Conservation (phyloP, 2,329 filamentous ascomycete genomes). For the Xylaria sp. region DNA sequence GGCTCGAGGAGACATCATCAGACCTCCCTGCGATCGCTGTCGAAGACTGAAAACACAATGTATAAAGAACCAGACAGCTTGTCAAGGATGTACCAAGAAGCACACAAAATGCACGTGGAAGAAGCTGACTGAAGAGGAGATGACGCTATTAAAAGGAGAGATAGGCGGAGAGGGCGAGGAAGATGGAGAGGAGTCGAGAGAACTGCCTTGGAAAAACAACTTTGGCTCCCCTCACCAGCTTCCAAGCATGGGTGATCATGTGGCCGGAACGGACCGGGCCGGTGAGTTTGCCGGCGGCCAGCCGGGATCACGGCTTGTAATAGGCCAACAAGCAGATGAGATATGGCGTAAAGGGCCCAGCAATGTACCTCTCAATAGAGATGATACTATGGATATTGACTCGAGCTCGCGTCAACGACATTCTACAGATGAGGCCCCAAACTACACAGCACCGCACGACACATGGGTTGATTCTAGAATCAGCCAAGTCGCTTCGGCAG, state of each 20-base stretch:
- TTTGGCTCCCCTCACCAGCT: constrained; percentile 42
- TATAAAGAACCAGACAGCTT: constrained; percentile 86
- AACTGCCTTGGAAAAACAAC: constrained; percentile 36
- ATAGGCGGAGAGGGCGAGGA: constrained; percentile 46
- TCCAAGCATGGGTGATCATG: constrained; percentile 39
- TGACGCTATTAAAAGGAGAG: constrained; percentile 52
- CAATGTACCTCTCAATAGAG: constrained; percentile 35
- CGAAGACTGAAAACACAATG: constrained; percentile 83
- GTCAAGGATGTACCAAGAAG: constrained; percentile 88
- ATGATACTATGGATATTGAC: constrained; percentile 50
- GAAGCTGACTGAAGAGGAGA: constrained; percentile 79
- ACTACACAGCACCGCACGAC: constrained; percentile 25
- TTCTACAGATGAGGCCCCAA: constrained; percentile 39
- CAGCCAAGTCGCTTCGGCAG: constrained; percentile 53
- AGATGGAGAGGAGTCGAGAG: constrained; percentile 46
- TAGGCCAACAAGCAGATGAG: constrained; percentile 47
- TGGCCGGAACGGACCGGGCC: constrained; percentile 41
- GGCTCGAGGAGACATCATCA: constrained; percentile 76
- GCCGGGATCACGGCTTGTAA: constrained; percentile 43
- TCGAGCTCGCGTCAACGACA: constrained; percentile 42
- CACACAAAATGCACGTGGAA: constrained; percentile 91
- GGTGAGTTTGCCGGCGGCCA: constrained; percentile 42
- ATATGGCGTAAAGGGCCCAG: constrained; percentile 49
- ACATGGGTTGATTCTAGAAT: constrained; percentile 44
- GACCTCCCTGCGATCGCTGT: constrained; percentile 88